Conservation (phyloP, 163 green algal species). For the Scenedesmus sp. region DNA sequence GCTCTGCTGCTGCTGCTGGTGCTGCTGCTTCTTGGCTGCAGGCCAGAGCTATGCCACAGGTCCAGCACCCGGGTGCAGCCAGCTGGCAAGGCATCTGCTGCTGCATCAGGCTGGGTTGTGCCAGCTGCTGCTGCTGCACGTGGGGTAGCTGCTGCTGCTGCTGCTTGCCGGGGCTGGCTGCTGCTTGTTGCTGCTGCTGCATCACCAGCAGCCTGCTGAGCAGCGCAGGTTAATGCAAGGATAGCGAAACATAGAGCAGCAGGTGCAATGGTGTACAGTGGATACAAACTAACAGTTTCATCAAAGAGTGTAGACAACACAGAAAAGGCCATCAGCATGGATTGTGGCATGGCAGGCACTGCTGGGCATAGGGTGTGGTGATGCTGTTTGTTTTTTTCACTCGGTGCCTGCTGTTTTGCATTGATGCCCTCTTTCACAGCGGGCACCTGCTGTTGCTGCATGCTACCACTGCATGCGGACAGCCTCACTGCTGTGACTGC, state of each 20-base stretch:
- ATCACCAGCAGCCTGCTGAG: slow-evolving; percentile 1
- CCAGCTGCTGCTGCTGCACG: slow-evolving; percentile 8
- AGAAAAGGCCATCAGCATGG: no score
- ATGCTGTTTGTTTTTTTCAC: neutral
- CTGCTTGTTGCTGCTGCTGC: neutral
- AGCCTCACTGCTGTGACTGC: neutral
- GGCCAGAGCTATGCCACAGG: slow-evolving; percentile 26
- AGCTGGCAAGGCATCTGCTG: neutral
- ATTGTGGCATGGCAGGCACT: no score
- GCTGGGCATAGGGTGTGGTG: no score
- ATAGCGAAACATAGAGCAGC: neutral
- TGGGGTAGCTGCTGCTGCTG: neutral
- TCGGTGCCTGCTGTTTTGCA: no score
- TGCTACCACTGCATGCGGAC: neutral
- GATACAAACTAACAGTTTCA: no score
- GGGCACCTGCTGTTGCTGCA: neutral
- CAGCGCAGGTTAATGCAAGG: no score
- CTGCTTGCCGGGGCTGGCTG: neutral
- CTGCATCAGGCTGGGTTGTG: neutral
- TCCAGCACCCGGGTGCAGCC: slow-evolving; percentile 9
- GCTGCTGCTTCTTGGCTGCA: neutral
- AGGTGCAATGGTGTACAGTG: neutral
- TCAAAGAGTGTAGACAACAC: no score
- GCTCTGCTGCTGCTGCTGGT: slow-evolving; percentile 19
- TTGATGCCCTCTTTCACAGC: no score